Percentiles rank a stretch among this genome's conserved stretches.
Conservation (phyloP, 345 rosid species). For the Pistacia vera region DNA sequence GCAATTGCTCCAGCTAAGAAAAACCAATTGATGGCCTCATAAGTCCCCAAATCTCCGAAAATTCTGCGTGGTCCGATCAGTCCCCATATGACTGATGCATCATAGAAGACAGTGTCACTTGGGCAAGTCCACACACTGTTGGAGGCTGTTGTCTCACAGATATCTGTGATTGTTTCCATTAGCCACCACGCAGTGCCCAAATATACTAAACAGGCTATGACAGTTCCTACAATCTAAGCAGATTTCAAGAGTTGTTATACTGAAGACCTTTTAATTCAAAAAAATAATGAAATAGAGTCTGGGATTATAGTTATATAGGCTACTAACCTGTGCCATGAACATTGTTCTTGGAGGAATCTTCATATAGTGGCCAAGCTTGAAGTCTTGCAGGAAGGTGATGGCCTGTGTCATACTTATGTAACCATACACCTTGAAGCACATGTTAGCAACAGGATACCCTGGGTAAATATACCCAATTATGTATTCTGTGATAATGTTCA, state of each 20-base stretch:
- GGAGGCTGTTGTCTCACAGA: slow-evolving; percentile 67
- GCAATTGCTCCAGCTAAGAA: slow-evolving; percentile 83
- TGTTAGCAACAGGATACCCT: slow-evolving; percentile 93
- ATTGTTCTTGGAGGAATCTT: slow-evolving; percentile 95
- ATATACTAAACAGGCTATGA: slow-evolving; percentile 81
- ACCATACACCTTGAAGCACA: slow-evolving; percentile 98
- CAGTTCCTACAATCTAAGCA: slow-evolving; percentile 76
- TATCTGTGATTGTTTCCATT: slow-evolving; percentile 82
- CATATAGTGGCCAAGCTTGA: slow-evolving; percentile 98
- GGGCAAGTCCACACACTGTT: slow-evolving; percentile 93
- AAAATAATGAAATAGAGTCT: neutral
- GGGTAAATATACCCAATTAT: slow-evolving; percentile 95
- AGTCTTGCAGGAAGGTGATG: slow-evolving; percentile 85
- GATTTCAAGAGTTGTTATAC: neutral
- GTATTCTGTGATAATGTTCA: slow-evolving; percentile 90
- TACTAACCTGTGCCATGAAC: slow-evolving; percentile 93
- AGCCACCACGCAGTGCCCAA: slow-evolving; percentile 97
- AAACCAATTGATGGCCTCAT: slow-evolving; percentile 86
- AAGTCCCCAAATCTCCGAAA: slow-evolving; percentile 83
- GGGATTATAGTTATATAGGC: neutral
- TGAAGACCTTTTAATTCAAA: neutral
- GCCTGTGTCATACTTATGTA: slow-evolving; percentile 97
- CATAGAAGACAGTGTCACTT: slow-evolving; percentile 80
- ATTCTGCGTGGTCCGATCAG: slow-evolving; percentile 86
- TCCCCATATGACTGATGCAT: slow-evolving; percentile 97